These are phyloP conservation scores for Anacardium occidentale DNA, from an alignment of 345 rosid species.

Conservation along the genomic window DNA sequence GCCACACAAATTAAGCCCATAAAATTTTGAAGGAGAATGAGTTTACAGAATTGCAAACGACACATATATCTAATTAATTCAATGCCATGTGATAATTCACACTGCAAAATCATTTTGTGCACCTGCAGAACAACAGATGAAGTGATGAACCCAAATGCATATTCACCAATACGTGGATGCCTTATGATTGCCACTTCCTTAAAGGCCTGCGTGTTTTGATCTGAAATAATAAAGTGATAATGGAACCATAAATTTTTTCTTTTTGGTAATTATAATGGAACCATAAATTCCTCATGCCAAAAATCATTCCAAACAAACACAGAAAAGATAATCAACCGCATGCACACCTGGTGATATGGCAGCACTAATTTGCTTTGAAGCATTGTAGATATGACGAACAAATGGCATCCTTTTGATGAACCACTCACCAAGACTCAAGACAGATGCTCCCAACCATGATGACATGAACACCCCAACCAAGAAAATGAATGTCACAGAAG, in stretches of 20 bases:
- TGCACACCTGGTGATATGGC: conserved; percentile 92
- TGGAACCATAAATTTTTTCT: too few species aligned
- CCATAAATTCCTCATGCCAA: background rate
- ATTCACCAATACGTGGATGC: conserved; percentile 98
- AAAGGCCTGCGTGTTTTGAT: conserved; percentile 92
- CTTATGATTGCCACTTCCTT: conserved; percentile 97
- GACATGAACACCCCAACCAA: conserved; percentile 99
- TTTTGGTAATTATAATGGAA: too few species aligned
- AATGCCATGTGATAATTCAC: background rate
- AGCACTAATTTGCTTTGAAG: conserved; percentile 97
- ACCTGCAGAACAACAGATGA: conserved; percentile 91
- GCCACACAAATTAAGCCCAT: background rate
- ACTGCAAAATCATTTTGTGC: conserved; percentile 17
- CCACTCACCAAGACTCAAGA: conserved; percentile 94
- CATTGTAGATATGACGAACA: conserved; percentile 92
- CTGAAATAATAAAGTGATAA: conserved; percentile 40
- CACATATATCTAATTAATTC: background rate
- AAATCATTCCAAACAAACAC: conserved; percentile 14
- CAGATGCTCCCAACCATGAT: conserved; percentile 98
- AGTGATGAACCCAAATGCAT: conserved; percentile 96
- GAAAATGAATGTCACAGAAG: conserved; percentile 90
- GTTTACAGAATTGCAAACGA: background rate
- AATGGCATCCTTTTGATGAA: conserved; percentile 98
- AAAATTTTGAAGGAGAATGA: background rate
- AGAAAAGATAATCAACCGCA: conserved; percentile 6